Evolutionary conservation across 805 yeast genomes (phyloP).

Genomic region (Candida sphagnicola): DNA sequence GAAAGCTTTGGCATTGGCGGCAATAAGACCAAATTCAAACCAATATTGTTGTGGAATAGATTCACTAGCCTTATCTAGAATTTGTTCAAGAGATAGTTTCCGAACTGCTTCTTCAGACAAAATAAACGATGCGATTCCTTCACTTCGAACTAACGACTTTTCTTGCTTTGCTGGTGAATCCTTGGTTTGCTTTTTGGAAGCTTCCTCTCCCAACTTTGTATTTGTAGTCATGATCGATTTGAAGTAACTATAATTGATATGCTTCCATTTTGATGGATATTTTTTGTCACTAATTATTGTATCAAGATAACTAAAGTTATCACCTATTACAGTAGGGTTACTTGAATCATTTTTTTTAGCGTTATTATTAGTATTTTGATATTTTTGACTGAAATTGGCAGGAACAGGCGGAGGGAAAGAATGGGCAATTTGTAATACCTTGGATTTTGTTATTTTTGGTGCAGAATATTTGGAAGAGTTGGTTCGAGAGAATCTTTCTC

Average conservation of each 20-base stretch:
- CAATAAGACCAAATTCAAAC: slow-evolving; percentile 59
- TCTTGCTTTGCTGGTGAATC: slow-evolving; percentile 1
- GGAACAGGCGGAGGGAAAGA: slow-evolving; percentile 49
- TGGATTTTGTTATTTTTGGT: slow-evolving; percentile 40
- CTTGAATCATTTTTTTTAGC: slow-evolving; percentile 8
- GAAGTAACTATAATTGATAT: slow-evolving; percentile 51
- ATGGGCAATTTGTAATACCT: slow-evolving; percentile 51
- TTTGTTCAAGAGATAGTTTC: slow-evolving; percentile 53
- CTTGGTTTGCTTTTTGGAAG: slow-evolving; percentile 3
- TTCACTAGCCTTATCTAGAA: slow-evolving; percentile 57
- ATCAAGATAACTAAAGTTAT: slow-evolving; percentile 46
- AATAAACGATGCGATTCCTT: slow-evolving; percentile 49
- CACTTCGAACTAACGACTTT: slow-evolving; percentile 13
- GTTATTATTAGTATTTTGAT: slow-evolving; percentile 8
- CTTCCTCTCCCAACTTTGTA: slow-evolving; percentile 6
- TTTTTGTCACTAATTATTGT: slow-evolving; percentile 37
- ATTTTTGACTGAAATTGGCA: slow-evolving; percentile 27
- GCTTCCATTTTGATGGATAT: slow-evolving; percentile 56
- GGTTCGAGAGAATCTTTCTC: slow-evolving; percentile 55
- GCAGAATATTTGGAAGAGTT: slow-evolving; percentile 39
- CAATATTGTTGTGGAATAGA: slow-evolving; percentile 59
- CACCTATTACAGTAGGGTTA: slow-evolving; percentile 26
- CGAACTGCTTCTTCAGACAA: slow-evolving; percentile 56
- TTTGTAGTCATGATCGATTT: slow-evolving; percentile 9
- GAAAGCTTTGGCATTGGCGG: slow-evolving; percentile 70